phyloP scores from a whole-genome alignment of 352 stramenopile genomes.

The Phytophthora hybrid region DNA sequence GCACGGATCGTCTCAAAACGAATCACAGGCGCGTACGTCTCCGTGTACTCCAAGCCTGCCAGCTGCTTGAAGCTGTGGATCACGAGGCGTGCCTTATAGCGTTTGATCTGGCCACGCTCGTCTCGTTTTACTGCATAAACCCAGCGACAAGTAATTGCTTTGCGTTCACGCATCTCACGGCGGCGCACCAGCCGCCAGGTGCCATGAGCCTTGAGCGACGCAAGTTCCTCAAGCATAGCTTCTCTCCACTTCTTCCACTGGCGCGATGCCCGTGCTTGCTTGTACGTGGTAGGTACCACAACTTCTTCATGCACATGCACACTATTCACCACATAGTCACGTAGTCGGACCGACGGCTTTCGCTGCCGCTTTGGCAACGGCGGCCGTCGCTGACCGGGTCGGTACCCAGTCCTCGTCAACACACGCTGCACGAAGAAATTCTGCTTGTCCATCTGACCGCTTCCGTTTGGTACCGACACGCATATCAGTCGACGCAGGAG shows the following conservation, averaged over 20 bases:
- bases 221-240: slow-evolving; percentile 1
- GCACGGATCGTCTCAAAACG: slow-evolving; percentile 21
- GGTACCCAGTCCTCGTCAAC: neutral
- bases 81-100: slow-evolving; percentile 19
- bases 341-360: neutral
- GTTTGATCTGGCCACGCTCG: neutral
- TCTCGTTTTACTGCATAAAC: slow-evolving; percentile 22
- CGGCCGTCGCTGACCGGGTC: no score
- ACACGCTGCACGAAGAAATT: neutral
- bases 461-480: no score
- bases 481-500: no score
- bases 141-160: slow-evolving; percentile 17
- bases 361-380: neutral
- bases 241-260: neutral
- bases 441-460: no score
- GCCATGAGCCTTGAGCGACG: neutral
- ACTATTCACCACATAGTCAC: neutral
- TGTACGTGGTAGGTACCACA: slow-evolving; percentile 4
- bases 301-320: neutral
- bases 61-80: slow-evolving; percentile 20
- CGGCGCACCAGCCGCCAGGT: slow-evolving; percentile 1
- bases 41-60: slow-evolving; percentile 10
- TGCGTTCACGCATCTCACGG: neutral
- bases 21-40: slow-evolving; percentile 28
- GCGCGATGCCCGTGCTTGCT: neutral